Conservation (phyloP, 2,329 filamentous ascomycete genomes). For the Colletotrichum abscissum region DNA sequence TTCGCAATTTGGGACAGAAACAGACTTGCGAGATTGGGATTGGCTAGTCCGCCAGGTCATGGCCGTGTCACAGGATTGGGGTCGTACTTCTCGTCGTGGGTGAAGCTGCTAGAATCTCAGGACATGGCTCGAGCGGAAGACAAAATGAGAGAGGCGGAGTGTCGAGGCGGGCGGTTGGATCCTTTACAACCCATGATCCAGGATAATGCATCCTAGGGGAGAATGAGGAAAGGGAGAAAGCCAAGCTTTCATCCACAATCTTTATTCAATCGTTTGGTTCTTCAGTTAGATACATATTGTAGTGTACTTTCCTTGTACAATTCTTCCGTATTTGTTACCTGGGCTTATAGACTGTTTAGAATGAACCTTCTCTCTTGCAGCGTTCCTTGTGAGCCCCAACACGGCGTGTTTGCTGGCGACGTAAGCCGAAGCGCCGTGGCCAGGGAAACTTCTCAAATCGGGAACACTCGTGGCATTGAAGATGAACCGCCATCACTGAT, state of each 20-base stretch:
- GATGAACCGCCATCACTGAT: conserved; percentile 54
- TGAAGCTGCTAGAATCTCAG: neutral
- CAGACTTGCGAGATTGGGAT: conserved; percentile 7
- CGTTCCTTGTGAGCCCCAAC: conserved; percentile 1
- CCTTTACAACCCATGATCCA: conserved; percentile 30
- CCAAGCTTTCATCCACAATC: neutral
- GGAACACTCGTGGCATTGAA: conserved; percentile 50
- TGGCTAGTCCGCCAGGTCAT: conserved; percentile 20
- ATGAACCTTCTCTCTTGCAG: conserved; percentile 4
- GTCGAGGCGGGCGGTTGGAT: conserved; percentile 9
- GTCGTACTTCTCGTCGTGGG: conserved; percentile 15
- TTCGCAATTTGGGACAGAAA: conserved; percentile 29
- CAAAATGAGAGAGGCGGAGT: conserved; percentile 20
- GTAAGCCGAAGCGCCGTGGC: neutral
- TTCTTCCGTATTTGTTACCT: neutral
- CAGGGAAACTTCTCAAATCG: neutral
- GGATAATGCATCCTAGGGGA: conserved; percentile 22
- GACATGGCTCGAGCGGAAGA: conserved; percentile 19
- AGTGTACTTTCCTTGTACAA: neutral
- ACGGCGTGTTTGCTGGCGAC: conserved; percentile 14
- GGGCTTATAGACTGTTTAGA: no score
- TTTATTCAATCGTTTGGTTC: neutral
- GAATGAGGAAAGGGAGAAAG: neutral
- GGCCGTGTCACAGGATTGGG: conserved; percentile 24
- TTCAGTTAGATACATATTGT: no score